Evolutionary conservation across 345 rosid species (phyloP).

Genomic region (Trapa bicornis): DNA sequence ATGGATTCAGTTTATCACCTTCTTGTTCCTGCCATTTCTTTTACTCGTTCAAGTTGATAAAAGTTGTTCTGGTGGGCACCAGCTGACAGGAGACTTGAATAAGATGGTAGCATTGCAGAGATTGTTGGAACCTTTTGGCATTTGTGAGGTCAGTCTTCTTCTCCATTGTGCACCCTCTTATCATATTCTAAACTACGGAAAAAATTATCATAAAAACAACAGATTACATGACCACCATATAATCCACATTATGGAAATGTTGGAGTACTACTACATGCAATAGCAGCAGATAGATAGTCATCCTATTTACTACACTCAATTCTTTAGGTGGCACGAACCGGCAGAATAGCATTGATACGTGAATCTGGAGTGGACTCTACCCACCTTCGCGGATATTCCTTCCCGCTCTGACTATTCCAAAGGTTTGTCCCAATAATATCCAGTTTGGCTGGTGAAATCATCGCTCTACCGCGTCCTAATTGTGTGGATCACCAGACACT

Average conservation of each 20-base stretch:
- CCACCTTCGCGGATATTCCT: constrained; percentile 74
- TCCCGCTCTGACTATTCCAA: constrained; percentile 29
- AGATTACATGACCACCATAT: background rate
- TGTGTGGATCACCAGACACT: background rate
- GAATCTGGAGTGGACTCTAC: constrained; percentile 90
- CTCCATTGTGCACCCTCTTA: background rate
- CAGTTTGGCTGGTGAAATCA: background rate
- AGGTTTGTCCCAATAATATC: background rate
- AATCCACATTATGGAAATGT: background rate
- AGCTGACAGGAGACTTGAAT: constrained; percentile 87
- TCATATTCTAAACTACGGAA: background rate
- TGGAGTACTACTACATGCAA: no score
- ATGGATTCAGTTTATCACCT: constrained; percentile 1
- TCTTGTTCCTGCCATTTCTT: background rate
- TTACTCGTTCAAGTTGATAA: constrained; percentile 8
- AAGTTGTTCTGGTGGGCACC: constrained; percentile 11
- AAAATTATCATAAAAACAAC: background rate
- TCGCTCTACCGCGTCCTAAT: background rate
- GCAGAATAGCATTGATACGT: constrained; percentile 74
- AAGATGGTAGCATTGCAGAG: constrained; percentile 95
- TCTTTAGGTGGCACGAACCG: constrained; percentile 78
- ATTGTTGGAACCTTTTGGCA: constrained; percentile 84
- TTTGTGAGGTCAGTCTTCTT: constrained; percentile 64
- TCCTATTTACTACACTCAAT: background rate
- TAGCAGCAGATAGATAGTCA: background rate